Evolutionary conservation across 2,329 filamentous ascomycete species (phyloP).

Genomic region (Colletotrichum godetiae): DNA sequence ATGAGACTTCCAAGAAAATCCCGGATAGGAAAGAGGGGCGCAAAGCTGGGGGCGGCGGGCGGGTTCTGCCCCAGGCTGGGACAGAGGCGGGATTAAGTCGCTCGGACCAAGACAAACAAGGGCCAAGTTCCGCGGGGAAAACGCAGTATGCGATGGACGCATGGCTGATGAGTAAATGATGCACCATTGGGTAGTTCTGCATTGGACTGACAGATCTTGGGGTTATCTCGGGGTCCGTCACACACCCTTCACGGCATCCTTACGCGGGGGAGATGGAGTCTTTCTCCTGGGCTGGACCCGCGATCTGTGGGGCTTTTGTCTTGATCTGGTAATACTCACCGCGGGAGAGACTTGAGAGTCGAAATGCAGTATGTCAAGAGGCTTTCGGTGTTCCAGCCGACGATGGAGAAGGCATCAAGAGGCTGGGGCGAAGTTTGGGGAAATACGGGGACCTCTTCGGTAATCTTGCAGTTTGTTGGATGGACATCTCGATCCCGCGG

Average conservation of each 20-base stretch:
- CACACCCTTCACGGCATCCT: not conserved
- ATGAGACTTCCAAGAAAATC: not conserved
- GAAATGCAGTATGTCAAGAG: not conserved
- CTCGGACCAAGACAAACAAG: not conserved
- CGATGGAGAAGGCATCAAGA: constrained; percentile 7
- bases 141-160: not conserved
- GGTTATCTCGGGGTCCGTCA: constrained; percentile 23
- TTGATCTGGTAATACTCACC: not conserved
- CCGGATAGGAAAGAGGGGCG: constrained; percentile 12
- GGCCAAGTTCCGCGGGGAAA: not conserved
- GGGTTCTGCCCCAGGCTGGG: not conserved
- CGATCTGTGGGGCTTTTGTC: not conserved
- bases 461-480: not conserved
- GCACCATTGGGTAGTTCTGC: not conserved
- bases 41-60: not conserved
- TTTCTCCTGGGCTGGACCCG: not conserved
- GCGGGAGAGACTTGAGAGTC: not conserved
- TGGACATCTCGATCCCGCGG: constrained; percentile 18
- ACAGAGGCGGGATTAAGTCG: not conserved
- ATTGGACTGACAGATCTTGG: constrained; percentile 8
- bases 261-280: not conserved
- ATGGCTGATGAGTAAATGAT: not conserved
- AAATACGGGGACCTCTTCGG: not conserved
- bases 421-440: constrained; percentile 4
- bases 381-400: constrained; percentile 14